Conservation (phyloP, 2,329 filamentous ascomycete species). For the Aureobasidium zeae region DNA sequence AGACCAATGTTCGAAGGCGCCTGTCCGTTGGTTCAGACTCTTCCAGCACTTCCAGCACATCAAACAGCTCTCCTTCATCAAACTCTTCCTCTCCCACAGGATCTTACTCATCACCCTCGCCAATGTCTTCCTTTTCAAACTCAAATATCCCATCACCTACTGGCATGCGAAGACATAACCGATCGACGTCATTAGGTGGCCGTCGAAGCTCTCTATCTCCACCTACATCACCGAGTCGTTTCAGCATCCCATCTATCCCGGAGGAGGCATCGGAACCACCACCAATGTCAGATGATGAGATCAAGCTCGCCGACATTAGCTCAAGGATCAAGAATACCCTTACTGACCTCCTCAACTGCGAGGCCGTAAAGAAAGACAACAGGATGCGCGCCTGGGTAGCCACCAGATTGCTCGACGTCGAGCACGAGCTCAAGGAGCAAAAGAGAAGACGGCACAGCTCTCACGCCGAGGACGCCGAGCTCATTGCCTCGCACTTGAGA, state of each 20-base stretch:
- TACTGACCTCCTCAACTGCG: slow-evolving; percentile 46
- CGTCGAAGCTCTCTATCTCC: slow-evolving; percentile 16
- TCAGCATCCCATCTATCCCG: slow-evolving; percentile 18
- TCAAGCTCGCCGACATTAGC: slow-evolving; percentile 42
- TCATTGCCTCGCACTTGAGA: slow-evolving; percentile 7
- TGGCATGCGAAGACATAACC: slow-evolving; percentile 12
- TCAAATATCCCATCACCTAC: slow-evolving; percentile 12
- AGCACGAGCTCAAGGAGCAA: slow-evolving; percentile 40
- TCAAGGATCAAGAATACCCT: slow-evolving; percentile 46
- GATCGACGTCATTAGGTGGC: slow-evolving; percentile 8
- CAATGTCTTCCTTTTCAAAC: slow-evolving; percentile 19
- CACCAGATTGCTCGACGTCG: slow-evolving; percentile 44
- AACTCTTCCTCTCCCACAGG: slow-evolving; percentile 13
- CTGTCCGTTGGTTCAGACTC: slow-evolving; percentile 28
- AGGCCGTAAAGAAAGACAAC: slow-evolving; percentile 39
- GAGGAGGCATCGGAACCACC: slow-evolving; percentile 19
- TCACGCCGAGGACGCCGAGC: slow-evolving; percentile 2
- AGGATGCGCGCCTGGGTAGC: slow-evolving; percentile 44
- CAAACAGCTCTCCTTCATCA: slow-evolving; percentile 13
- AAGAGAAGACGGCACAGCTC: slow-evolving; percentile 31
- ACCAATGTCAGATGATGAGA: slow-evolving; percentile 32
- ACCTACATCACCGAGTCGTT: slow-evolving; percentile 12
- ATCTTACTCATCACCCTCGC: slow-evolving; percentile 16
- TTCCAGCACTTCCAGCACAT: slow-evolving; percentile 3
- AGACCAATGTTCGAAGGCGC: slow-evolving; percentile 32